Evolutionary conservation across 2,329 filamentous ascomycete species (phyloP), one percentile per base, ranked within the genome.

Genomic region (Plenodomus lindquistii): DNA sequence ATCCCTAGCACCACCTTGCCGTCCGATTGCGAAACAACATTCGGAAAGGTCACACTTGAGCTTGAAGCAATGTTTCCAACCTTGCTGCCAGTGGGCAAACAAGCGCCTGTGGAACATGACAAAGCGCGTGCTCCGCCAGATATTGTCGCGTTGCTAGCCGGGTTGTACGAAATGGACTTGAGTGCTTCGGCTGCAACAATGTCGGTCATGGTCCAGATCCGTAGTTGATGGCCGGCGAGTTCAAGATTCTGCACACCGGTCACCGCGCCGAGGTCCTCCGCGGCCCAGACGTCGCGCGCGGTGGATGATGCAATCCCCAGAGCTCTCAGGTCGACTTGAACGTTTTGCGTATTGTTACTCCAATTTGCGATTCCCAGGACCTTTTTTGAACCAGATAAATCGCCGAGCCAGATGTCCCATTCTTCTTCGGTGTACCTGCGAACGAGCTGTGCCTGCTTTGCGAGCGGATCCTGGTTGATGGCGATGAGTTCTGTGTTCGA

Each of bases 391-490:
- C 63, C 67, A 1, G 68, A 64, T 1, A 76, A 67, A 7, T 67
- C 58, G 8, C 73, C 73, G 6, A 66, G 59, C 64, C 67, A 76
- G 8, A 74, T 49, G 37, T 76, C 74, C 52, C 65, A 68, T 29
- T 67, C 59, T 42, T 74, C 69, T 39, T 70, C 67, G 0, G 71
- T 72, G 47, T 68, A 71, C 24, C 74, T 63, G 15, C 70, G 71
- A 1, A 77, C 63, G 1, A 86, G 68, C n/a, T 72, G 72, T 0
- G 81, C 80, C 37, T 81, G 79, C 44, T 77, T 67, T 0, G 75
- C 80, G 0, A 84, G 64, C 0, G 76, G 50, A 56, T 85, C 83
- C 55, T 85, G 82, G 55, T 85, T 85, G 59, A 82, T 79, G 0
- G 77, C 77, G 19, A 85, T 79, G 18, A 82, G 76, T 45, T 82